phyloP scores from a whole-genome alignment of 306 rosid genomes.

The Rosa chinensis region DNA sequence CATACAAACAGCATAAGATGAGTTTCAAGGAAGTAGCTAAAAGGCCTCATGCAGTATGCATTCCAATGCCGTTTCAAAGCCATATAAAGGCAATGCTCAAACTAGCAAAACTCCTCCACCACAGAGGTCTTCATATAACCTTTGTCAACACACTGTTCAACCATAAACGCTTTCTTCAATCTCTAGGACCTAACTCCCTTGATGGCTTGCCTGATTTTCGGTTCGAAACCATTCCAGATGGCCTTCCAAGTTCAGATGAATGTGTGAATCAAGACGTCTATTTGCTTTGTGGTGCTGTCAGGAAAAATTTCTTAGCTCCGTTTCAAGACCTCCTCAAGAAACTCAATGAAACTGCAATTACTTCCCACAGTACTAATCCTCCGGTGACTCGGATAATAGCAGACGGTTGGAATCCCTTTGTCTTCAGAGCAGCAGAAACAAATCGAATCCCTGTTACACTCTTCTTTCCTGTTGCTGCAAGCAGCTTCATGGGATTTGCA shows the following conservation, averaged over 20 bases:
- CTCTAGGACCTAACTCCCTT: background rate
- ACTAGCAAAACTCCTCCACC: no score
- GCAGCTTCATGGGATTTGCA: background rate
- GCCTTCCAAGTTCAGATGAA: background rate
- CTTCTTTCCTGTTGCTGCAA: conserved; percentile 13
- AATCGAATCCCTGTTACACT: background rate
- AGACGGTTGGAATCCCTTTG: background rate
- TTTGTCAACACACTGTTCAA: no score
- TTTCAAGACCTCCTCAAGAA: background rate
- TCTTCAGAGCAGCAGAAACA: background rate
- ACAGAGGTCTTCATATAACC: no score
- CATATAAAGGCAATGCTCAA: no score
- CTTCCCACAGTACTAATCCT: background rate
- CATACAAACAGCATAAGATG: no score
- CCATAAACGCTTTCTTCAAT: background rate
- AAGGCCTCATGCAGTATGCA: no score
- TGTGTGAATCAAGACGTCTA: background rate
- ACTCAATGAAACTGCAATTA: background rate
- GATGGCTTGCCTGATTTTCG: background rate
- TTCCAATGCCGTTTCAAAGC: no score
- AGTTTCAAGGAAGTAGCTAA: no score
- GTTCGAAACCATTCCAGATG: conserved; percentile 13
- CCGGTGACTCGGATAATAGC: background rate
- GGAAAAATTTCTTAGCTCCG: background rate
- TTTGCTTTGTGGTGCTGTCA: background rate